These are phyloP conservation scores for Breynia disticha DNA, from an alignment of 441 rosid species.

Conservation along the genomic window DNA sequence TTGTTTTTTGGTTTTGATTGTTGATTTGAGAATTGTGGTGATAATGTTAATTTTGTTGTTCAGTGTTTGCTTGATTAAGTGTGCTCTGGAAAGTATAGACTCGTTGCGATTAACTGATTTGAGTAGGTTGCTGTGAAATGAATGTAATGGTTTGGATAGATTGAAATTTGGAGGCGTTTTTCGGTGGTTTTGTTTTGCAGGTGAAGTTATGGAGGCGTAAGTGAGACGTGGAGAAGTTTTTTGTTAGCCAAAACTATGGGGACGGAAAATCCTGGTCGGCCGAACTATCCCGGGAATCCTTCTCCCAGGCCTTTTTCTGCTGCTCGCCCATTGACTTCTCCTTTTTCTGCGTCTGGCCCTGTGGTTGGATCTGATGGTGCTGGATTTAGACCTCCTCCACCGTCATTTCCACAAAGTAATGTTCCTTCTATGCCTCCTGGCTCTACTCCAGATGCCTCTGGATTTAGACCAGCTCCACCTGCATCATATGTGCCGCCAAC, in stretches of 20 bases:
- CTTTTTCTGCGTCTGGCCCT: constrained; percentile 53
- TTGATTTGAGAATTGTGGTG: too few relatives aligned
- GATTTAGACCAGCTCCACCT: constrained; percentile 42
- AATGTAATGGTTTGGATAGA: background rate
- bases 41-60: too few relatives aligned
- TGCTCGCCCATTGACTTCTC: constrained; percentile 47
- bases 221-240: constrained; percentile 7
- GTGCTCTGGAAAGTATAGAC: too few relatives aligned
- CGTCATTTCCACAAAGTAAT: constrained; percentile 32
- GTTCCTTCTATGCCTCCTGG: constrained; percentile 39
- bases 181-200: constrained; percentile 9
- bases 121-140: too few relatives aligned
- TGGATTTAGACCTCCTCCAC: constrained; percentile 44
- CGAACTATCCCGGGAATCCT: constrained; percentile 49
- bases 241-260: constrained; percentile 39
- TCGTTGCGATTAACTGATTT: too few relatives aligned
- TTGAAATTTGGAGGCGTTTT: background rate
- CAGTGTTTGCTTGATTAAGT: too few relatives aligned
- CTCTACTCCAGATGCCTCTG: constrained; percentile 28
- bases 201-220: constrained; percentile 30
- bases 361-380: constrained; percentile 34
- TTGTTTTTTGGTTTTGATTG: too few relatives aligned
- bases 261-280: constrained; percentile 63
- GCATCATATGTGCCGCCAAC: constrained; percentile 29
- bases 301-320: constrained; percentile 53